These are phyloP conservation scores for Geranomyces variabilis DNA, from an alignment of 192 early-diverging fungal species.

Conservation along the genomic window DNA sequence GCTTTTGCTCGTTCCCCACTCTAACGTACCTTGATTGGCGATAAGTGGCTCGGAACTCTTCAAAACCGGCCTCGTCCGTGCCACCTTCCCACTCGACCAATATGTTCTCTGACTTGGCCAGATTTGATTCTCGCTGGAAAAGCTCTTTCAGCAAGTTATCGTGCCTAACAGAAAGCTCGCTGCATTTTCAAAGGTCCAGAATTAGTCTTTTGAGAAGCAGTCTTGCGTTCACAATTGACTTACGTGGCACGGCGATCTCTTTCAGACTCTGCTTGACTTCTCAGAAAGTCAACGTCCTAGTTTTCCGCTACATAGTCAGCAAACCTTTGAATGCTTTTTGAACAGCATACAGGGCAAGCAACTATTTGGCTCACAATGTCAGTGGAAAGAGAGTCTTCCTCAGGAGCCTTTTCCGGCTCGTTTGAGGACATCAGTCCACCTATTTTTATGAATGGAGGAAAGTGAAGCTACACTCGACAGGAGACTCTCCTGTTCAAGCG, in stretches of 20 bases:
- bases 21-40: constrained; percentile 6
- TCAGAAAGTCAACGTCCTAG: neutral
- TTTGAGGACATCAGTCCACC: too few relatives aligned
- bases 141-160: constrained; percentile 25
- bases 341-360: neutral
- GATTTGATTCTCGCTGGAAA: constrained; percentile 10
- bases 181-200: neutral
- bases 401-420: neutral
- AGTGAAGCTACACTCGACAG: too few relatives aligned
- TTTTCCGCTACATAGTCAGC: neutral
- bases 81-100: neutral
- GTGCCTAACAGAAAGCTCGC: neutral
- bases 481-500: too few relatives aligned
- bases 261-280: neutral
- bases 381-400: neutral
- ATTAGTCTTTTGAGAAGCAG: neutral
- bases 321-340: neutral
- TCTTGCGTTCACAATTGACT: neutral
- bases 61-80: constrained; percentile 10
- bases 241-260: constrained; percentile 3
- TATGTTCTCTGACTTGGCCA: constrained; percentile 3
- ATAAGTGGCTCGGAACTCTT: constrained; percentile 16
- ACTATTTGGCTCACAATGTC: neutral
- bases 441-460: too few relatives aligned
- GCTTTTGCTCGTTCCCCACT: neutral